Evolutionary conservation across 306 rosid species (phyloP), one percentile per base, ranked within the genome.

Genomic region (Cajanus cajan): DNA sequence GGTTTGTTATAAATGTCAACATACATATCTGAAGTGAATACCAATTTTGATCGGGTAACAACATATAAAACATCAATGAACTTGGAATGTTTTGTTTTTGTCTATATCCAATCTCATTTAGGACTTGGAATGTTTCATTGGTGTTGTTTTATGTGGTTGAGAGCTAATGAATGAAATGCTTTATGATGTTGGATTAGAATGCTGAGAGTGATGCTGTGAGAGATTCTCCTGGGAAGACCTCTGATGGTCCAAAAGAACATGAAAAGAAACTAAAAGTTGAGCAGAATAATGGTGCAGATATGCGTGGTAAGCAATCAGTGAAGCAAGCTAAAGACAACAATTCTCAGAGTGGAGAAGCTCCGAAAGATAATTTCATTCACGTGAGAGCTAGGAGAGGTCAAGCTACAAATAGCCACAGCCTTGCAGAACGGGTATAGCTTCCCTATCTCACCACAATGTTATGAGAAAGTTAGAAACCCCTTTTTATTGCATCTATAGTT

Each of bases 371-470:
- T 87, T 93, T 91, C 89, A 91, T 96, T 80, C 99, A 96, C 83
- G 96, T 96, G 68, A 86, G 99, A 89, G 99, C 99, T 52, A 85
- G 99, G 79, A 96, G 98, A 82, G 99, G 99, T 51, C 99, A 96
- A 82, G 99, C 99, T 33, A 96, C 99, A 7, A 96, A 96, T 21
- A 96, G 99, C 71, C 99, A 96, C 73, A 96, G 99, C 87, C 99
- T 96, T 67, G 99, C 99, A 52, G 99, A 96, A 85, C 89, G 99
- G 96, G 99, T 93, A 28, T 1, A 86, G 5, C 76, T 55, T n/a
- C n/a, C 18, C 3, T 28, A 40, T 83, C 71, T 71, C 67, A 31
- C 61, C 47, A 48, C 67, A 36, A 48, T 74, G 36, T 71, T 82
- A 2, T 7, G 67, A 50, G 28, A 70, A 31, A 28, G 66, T 7